Evolutionary conservation across 768 basidiomycete species (phyloP), one percentile per base, ranked within the genome.

Genomic region (Pilatotrama ljubarskyi): DNA sequence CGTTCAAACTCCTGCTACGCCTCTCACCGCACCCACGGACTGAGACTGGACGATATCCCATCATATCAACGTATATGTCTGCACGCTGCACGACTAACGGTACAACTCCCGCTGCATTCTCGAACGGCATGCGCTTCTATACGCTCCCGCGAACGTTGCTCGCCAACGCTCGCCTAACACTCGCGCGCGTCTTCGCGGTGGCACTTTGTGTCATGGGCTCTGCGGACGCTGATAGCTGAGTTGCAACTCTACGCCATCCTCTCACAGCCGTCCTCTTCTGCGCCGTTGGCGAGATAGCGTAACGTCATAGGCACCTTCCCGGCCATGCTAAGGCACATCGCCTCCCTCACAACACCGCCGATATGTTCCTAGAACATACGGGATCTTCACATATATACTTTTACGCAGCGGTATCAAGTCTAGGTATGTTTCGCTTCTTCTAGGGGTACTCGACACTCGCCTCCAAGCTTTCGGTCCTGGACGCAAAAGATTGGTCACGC

Each of bases 111-210:
- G 51, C 22, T 7, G 22, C 20, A 17, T 43, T 54, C 40, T 54
- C 35, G 55, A 57, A 57, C 32, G 14, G 17, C 2, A 25, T 22
- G 26, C 46, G 11, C 22, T 49, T 57, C 36, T 38, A 48, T 26
- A 18, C 52, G 24, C 59, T 61, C 59, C 59, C 59, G 59, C 59
- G 59, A 61, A 61, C 59, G 52, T 61, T 61, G 53, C 22, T 24
- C 20, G 44, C 46, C 32, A 26, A 18, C 37, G 43, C 5, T 35
- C 37, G 46, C 29, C 5, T 32, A 32, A 10, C 29, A 32, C 10
- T 10, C 29, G 29, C 29, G 29, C 29, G 29, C 29, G 29, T 37
- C 26, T 22, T 13, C 14, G 35, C 36, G 54, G 44, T 51, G 59
- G 35, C 59, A 55, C 20, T 55, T 55, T 51, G n/a, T 61, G 59